A percentile compares a stretch with the other conserved stretches of the same genome.
Conservation (phyloP, 805 yeast species). For the Candida nitratophila region DNA sequence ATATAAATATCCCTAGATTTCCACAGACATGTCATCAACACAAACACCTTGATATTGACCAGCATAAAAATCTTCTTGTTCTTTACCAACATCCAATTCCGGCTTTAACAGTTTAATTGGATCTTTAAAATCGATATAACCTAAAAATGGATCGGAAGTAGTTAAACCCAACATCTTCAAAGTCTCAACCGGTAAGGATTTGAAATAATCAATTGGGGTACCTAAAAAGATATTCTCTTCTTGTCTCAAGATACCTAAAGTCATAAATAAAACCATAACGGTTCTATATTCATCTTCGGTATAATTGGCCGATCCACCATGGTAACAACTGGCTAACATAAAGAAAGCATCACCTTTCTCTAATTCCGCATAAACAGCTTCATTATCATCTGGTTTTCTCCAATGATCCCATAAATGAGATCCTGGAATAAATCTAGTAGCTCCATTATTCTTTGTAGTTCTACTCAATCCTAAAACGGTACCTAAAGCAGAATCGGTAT, state of each 20-base stretch:
- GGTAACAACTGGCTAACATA: slow-evolving; percentile 24
- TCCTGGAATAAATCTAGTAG: slow-evolving; percentile 23
- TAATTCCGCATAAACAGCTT: slow-evolving; percentile 20
- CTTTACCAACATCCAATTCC: slow-evolving; percentile 1
- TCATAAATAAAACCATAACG: slow-evolving; percentile 21
- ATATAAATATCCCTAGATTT: not conserved
- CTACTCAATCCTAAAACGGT: slow-evolving; percentile 10
- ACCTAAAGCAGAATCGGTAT: slow-evolving; percentile 14
- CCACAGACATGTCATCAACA: slow-evolving; percentile 1
- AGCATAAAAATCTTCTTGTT: slow-evolving; percentile 4
- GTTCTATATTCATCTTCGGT: slow-evolving; percentile 21
- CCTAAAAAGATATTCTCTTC: slow-evolving; percentile 23
- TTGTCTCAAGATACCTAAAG: slow-evolving; percentile 20
- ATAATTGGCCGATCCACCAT: slow-evolving; percentile 25
- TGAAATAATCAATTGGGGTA: slow-evolving; percentile 20
- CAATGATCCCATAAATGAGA: slow-evolving; percentile 25
- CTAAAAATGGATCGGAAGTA: slow-evolving; percentile 13
- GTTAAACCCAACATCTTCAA: slow-evolving; percentile 14
- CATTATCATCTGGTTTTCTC: slow-evolving; percentile 16
- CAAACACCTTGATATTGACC: slow-evolving; percentile 4
- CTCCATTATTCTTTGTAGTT: slow-evolving; percentile 18
- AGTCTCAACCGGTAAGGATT: slow-evolving; percentile 10
- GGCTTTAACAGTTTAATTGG: slow-evolving; percentile 8
- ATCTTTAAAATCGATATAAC: slow-evolving; percentile 12
- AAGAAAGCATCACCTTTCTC: slow-evolving; percentile 26